Evolutionary conservation across 257 asterid genomes (phyloP).

Genomic region (Plantago ovata): DNA sequence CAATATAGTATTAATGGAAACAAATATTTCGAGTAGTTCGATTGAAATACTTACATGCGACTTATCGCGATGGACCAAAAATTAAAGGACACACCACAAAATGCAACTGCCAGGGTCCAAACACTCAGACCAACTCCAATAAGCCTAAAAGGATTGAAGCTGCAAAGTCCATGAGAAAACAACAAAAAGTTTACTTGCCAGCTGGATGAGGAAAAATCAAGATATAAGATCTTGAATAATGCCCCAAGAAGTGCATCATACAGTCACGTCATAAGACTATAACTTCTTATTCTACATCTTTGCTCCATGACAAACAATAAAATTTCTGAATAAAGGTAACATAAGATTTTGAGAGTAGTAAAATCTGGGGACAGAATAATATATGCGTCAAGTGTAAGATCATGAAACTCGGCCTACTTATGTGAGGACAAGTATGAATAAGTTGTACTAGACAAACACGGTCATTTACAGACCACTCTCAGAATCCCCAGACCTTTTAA

Average conservation of each 20-base stretch:
- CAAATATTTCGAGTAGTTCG: background rate
- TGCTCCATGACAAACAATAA: background rate
- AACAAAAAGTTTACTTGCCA: slow-evolving; percentile 9
- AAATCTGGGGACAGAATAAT: background rate
- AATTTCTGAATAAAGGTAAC: background rate
- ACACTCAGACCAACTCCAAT: slow-evolving; percentile 91
- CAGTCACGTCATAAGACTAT: background rate
- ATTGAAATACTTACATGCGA: slow-evolving; percentile 68
- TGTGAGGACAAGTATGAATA: background rate
- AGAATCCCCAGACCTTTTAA: no score
- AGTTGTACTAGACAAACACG: no score
- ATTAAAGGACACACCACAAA: slow-evolving; percentile 80
- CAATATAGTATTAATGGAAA: background rate
- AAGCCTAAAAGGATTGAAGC: slow-evolving; percentile 93
- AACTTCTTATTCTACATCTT: background rate
- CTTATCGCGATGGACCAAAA: slow-evolving; percentile 81
- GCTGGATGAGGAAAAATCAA: background rate
- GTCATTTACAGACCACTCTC: no score
- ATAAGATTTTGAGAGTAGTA: background rate
- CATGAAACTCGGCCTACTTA: background rate
- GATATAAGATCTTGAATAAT: background rate
- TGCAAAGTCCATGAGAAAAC: slow-evolving; percentile 39
- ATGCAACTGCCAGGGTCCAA: slow-evolving; percentile 83
- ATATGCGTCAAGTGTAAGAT: background rate
- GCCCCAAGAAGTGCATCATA: background rate